Base-by-base conservation (phyloP, 805 yeast genomes). In the Ogataea paradorogensis region DNA sequence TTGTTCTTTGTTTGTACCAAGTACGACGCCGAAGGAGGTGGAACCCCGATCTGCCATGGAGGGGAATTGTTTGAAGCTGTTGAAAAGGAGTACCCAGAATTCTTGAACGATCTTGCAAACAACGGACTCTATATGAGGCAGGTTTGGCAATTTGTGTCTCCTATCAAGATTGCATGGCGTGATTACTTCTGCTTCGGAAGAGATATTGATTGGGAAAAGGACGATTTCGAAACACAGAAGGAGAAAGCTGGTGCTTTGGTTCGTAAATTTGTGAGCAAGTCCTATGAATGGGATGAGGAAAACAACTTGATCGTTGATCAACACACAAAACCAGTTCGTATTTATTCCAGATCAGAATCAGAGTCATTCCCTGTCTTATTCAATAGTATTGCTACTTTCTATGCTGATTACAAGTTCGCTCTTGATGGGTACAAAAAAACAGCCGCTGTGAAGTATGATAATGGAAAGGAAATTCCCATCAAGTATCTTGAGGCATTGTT, bases 21-120 rank as follows among this genome's bases (percentile, higher is more conserved):
- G 20, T 47, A 42, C 28, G 40, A 42, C 11, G 59, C 55, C 3
- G 42, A 41, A 27, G 66, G 65, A 10, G 68, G 68, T 15, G 62
- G 53, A 26, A 62, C 67, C 14, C 67, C 68, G 13, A 43, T 63
- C 8, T 62, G 43, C 9, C 66, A 62, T 41, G 65, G 63, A 7
- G 61, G 57, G 6, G 67, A 63, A 31, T 37, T 59, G 5, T 62
- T 56, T 39, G 46, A 58, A 2, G 31, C 24, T 4, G 27, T 61
- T 11, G 25, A 44, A 6, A 31, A 46, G 15, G 36, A 42, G 18
- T 38, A 36, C 7, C 66, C 66, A 0, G 53, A 52, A 9, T 43
- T 53, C 15, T 28, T 56, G 11, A 29, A 48, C 13, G 49, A 53
- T 10, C 36, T 64, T 11, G 46, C 51, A 1, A 31, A 42, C 13